A percentile compares a stretch with the other conserved stretches of the same genome.
These are phyloP conservation scores for Stylosanthes scabra DNA, from an alignment of 331 rosid genomes.

Conservation along the genomic window DNA sequence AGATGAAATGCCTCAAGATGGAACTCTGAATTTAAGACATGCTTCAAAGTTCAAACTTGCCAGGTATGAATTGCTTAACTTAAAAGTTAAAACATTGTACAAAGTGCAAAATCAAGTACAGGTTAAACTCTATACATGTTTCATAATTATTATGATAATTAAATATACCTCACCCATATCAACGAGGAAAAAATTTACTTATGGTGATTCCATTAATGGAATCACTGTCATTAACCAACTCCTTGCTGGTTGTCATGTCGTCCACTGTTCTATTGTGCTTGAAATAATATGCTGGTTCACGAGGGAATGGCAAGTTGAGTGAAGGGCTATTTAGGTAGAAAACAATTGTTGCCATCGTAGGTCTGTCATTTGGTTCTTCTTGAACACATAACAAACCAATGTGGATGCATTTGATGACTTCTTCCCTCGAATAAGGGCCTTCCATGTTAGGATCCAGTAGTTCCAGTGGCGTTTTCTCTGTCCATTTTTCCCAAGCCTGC, in stretches of 20 bases:
- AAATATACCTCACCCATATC: background rate
- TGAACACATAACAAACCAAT: constrained; percentile 67
- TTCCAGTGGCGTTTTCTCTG: constrained; percentile 43
- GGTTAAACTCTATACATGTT: background rate
- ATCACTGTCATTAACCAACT: background rate
- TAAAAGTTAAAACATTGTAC: no score
- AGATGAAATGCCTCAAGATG: constrained; percentile 9
- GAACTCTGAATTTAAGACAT: background rate
- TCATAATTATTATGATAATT: background rate
- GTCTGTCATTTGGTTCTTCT: constrained; percentile 60
- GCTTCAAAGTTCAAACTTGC: background rate
- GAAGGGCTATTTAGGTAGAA: constrained; percentile 51
- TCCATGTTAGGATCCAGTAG: constrained; percentile 47
- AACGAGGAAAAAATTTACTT: constrained; percentile 41
- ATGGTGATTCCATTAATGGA: constrained; percentile 29
- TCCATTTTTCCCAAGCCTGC: constrained; percentile 67
- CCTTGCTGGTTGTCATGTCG: background rate
- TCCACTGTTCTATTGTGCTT: constrained; percentile 4
- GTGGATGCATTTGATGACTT: constrained; percentile 61
- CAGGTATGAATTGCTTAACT: background rate
- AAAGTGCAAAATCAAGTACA: background rate
- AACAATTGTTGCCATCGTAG: constrained; percentile 58
- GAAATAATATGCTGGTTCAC: constrained; percentile 38
- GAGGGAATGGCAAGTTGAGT: constrained; percentile 42
- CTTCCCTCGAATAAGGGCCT: constrained; percentile 39